Evolutionary conservation across 2,329 filamentous ascomycete genomes (phyloP), one percentile per base, ranked within the genome.

Genomic region (Chrysoporthe deuterocubensis): DNA sequence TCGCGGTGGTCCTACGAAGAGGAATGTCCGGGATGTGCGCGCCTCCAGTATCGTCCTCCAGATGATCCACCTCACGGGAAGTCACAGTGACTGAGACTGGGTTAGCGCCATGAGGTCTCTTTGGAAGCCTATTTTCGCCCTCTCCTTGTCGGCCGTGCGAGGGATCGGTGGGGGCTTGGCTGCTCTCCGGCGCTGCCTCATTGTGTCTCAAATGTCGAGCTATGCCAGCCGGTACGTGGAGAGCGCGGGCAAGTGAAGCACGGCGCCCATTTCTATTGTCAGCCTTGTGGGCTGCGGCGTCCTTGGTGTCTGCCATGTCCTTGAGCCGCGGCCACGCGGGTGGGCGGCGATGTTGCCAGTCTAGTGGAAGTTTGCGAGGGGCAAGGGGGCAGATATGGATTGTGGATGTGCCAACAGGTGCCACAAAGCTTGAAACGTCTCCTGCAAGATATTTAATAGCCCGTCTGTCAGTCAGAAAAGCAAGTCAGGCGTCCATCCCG

Each of bases 11-110:
- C 54, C 67, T 66, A 34, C 69, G 69, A 44, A 70, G 64, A 34
- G 69, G 69, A 13, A 70, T 70, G 18, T 69, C 67, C 16, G 69
- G 69, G 32, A 70, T 66, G 3, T 64, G 64, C 8, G 67, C 69
- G 14, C 67, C 66, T 11, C 54, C 43, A 42, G 37, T n/a, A 32
- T 70, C 64, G 3, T 62, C 60, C 4, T 40, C 66, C 43, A 32
- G 26, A 18, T 48, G 43, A 16, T 40, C 60, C 58, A 57, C 44
- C 32, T 62, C 62, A 26, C 52, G 59, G 34, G 54, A 5, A 26
- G 62, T 54, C 18, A 63, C 50, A 32, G 62, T 26, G n/a, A 65
- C 56, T 14, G 58, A 48, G 1, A 37, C 26, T 6, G 57, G 58
- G 7, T 32, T 65, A 2, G 57, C 18, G 14, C n/a, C 21, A 21